phyloP scores from a whole-genome alignment of 1,284 basidiomycete genomes.

The Ustilago esculenta region DNA sequence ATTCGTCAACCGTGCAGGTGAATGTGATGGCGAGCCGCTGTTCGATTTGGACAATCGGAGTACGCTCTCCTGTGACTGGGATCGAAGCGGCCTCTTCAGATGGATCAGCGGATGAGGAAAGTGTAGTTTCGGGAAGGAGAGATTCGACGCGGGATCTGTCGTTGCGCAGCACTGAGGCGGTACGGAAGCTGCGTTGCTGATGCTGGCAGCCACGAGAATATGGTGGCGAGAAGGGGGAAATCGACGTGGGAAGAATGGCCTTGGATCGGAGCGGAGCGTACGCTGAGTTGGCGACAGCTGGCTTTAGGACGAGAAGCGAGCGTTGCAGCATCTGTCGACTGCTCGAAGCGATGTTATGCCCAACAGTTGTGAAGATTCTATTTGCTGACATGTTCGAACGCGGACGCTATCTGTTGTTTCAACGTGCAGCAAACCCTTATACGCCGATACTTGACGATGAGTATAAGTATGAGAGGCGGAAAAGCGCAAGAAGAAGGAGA shows the following conservation, averaged over 20 bases:
- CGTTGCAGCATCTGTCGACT: slow-evolving; percentile 9
- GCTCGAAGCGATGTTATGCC: slow-evolving; percentile 22
- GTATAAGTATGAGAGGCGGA: too few species aligned
- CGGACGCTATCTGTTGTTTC: too few species aligned
- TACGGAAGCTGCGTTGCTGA: slow-evolving; percentile 7
- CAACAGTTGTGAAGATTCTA: background rate
- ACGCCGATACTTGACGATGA: too few species aligned
- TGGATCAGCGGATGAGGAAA: background rate
- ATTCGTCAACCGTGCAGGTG: slow-evolving; percentile 69
- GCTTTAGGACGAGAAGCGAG: background rate
- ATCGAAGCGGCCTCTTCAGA: slow-evolving; percentile 18
- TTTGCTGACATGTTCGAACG: slow-evolving; percentile 18
- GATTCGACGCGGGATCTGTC: slow-evolving; percentile 4
- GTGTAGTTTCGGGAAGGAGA: slow-evolving; percentile 17
- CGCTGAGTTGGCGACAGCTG: background rate
- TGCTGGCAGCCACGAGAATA: too few species aligned
- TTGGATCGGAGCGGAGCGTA: slow-evolving; percentile 3
- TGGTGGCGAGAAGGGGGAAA: background rate
- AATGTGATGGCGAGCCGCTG: slow-evolving; percentile 61
- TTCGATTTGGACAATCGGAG: slow-evolving; percentile 53
- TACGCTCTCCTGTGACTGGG: slow-evolving; percentile 41
- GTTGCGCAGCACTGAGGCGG: background rate
- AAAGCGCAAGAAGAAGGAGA: background rate
- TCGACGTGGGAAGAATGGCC: background rate
- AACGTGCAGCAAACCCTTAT: too few species aligned